Conservation (phyloP, 352 stramenopile genomes). For the Phytophthora sp. region DNA sequence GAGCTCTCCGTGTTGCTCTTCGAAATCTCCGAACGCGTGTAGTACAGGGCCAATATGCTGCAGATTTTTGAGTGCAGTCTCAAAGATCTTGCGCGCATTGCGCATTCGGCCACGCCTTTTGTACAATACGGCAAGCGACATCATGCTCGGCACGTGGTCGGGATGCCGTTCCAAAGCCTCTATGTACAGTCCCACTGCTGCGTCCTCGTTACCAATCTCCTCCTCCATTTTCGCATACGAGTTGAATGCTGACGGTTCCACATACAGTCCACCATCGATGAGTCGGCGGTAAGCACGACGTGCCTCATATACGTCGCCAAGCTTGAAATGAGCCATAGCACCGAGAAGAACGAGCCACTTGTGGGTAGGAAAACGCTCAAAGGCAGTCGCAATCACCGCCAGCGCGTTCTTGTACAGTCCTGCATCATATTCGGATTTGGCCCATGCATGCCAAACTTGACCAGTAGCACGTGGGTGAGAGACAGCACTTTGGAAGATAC, state of each 20-base stretch:
- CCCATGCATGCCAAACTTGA: conserved; percentile 89
- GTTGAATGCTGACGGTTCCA: conserved; percentile 81
- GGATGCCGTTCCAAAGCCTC: conserved; percentile 64
- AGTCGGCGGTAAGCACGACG: conserved; percentile 72
- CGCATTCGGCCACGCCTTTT: conserved; percentile 55
- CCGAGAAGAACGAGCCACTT: conserved; percentile 84
- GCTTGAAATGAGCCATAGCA: conserved; percentile 80
- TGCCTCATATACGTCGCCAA: conserved; percentile 79
- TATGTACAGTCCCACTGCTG: conserved; percentile 66
- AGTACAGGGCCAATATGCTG: conserved; percentile 66
- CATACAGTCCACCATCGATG: conserved; percentile 73
- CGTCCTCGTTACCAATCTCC: conserved; percentile 74
- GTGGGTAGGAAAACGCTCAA: conserved; percentile 75
- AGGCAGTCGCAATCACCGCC: conserved; percentile 67
- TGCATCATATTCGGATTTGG: conserved; percentile 81
- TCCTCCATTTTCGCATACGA: conserved; percentile 88
- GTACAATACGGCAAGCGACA: conserved; percentile 75
- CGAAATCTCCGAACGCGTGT: conserved; percentile 76
- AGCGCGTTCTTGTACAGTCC: conserved; percentile 79
- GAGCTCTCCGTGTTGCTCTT: conserved; percentile 74
- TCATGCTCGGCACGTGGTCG: conserved; percentile 80
- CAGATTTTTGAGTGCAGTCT: conserved; percentile 61
- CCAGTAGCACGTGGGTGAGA: conserved; percentile 59
- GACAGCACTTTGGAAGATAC: conserved; percentile 64
- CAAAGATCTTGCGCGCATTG: conserved; percentile 67